Conservation (phyloP, 768 basidiomycete species). For the Myochromella boudieri region DNA sequence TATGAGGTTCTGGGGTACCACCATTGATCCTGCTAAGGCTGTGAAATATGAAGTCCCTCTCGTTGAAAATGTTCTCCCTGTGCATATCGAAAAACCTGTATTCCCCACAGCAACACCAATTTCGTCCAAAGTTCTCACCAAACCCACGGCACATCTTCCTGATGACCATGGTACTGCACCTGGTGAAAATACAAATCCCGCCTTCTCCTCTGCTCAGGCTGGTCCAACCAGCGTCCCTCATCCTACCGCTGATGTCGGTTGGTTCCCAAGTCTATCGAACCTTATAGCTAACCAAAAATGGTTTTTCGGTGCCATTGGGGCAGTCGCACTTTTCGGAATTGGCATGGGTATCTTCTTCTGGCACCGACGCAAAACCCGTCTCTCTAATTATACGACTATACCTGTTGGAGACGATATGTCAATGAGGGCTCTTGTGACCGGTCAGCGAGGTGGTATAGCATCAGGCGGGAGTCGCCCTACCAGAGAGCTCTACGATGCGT, state of each 20-base stretch:
- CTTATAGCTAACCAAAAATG: constrained; percentile 79
- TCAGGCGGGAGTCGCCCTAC: constrained; percentile 50
- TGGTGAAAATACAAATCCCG: constrained; percentile 80
- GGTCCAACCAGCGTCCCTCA: constrained; percentile 33
- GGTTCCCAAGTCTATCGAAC: constrained; percentile 77
- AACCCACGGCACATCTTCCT: constrained; percentile 87
- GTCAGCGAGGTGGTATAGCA: constrained; percentile 24
- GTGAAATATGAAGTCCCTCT: constrained; percentile 60
- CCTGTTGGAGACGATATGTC: constrained; percentile 68
- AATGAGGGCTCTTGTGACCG: constrained; percentile 67
- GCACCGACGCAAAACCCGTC: constrained; percentile 52
- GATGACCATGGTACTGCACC: constrained; percentile 78
- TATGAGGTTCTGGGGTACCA: constrained; percentile 89
- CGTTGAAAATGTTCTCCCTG: constrained; percentile 48
- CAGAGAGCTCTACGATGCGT: constrained; percentile 95
- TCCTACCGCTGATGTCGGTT: constrained; percentile 75
- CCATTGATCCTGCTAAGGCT: constrained; percentile 69
- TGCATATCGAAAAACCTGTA: constrained; percentile 36
- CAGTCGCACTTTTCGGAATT: constrained; percentile 73
- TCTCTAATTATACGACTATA: constrained; percentile 57
- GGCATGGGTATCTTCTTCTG: constrained; percentile 78
- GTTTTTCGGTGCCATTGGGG: constrained; percentile 87
- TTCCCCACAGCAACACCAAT: constrained; percentile 35
- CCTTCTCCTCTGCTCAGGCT: constrained; percentile 46
- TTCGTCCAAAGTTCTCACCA: constrained; percentile 64